Percentiles rank a stretch among this genome's conserved stretches.
Evolutionary conservation across 2,329 filamentous ascomycete species (phyloP).

Genomic region (Ploettnerulaceae sp.): DNA sequence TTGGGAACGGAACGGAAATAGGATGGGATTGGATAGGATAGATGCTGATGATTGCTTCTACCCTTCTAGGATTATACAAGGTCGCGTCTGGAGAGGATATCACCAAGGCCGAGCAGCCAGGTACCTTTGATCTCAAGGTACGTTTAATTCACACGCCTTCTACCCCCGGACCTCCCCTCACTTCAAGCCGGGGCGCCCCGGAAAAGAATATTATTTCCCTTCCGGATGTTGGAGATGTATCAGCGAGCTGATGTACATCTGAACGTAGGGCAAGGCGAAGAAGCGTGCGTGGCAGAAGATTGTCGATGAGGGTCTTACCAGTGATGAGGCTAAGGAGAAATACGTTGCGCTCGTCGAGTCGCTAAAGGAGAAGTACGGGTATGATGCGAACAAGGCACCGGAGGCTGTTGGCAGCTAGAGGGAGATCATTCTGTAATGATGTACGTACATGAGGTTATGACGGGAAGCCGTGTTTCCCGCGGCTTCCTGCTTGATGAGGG

Average conservation of each 20-base stretch:
- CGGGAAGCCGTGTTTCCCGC: too few species aligned
- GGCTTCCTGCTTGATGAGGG: background rate
- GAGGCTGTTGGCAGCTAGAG: conserved; percentile 45
- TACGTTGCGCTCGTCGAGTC: conserved; percentile 71
- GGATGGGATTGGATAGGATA: too few species aligned
- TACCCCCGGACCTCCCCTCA: background rate
- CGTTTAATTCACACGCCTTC: conserved; percentile 32
- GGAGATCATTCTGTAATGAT: too few species aligned
- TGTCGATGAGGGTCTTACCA: conserved; percentile 55
- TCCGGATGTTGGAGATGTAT: background rate
- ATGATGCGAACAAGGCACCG: conserved; percentile 58
- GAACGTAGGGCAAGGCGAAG: conserved; percentile 66
- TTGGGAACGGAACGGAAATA: too few species aligned
- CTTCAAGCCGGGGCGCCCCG: too few species aligned
- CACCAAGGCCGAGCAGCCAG: conserved; percentile 50
- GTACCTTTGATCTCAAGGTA: conserved; percentile 64
- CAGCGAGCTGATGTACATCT: background rate
- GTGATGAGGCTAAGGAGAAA: conserved; percentile 65
- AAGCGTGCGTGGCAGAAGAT: conserved; percentile 70
- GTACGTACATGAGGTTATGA: background rate
- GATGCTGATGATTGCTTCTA: conserved; percentile 7
- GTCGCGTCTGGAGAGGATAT: conserved; percentile 53
- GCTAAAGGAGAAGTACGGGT: conserved; percentile 66
- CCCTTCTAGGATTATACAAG: conserved; percentile 59
- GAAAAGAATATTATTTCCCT: too few species aligned